A percentile compares a stretch with the other conserved stretches of the same genome.
phyloP scores from a whole-genome alignment of 805 yeast species.

The Teunomyces kruisii region DNA sequence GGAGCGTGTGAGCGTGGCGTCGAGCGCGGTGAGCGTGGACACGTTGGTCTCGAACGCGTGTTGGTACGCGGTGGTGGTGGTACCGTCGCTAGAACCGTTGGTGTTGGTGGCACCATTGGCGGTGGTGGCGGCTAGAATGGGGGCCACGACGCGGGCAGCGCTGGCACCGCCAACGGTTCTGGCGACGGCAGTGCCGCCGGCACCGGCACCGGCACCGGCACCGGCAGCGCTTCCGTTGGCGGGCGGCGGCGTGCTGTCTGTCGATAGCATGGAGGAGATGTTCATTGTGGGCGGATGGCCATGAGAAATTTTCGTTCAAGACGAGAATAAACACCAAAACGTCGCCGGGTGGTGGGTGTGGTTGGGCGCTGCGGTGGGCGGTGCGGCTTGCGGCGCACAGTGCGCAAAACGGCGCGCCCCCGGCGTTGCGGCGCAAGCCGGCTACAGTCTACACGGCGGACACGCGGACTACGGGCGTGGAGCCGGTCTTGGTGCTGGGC shows the following conservation, averaged over 20 bases:
- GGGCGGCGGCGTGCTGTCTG: conserved; percentile 18
- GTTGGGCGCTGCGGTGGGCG: too few species aligned
- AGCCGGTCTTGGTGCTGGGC: neutral
- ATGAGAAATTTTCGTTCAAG: conserved; percentile 1
- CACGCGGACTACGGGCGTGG: too few species aligned
- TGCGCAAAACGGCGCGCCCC: too few species aligned
- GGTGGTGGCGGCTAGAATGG: neutral
- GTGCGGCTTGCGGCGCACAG: too few species aligned
- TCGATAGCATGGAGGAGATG: conserved; percentile 36
- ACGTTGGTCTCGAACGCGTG: conserved; percentile 12
- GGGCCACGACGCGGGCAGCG: neutral
- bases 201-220: neutral
- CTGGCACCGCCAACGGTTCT: too few species aligned
- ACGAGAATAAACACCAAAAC: neutral
- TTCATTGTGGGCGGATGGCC: conserved; percentile 21
- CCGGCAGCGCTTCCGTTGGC: conserved; percentile 5
- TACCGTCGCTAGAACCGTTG: too few species aligned
- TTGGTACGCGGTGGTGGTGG: conserved; percentile 9
- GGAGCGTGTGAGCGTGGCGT: conserved; percentile 13
- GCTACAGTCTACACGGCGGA: too few species aligned
- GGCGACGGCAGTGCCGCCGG: neutral
- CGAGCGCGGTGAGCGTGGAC: conserved; percentile 12
- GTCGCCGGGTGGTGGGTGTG: too few species aligned
- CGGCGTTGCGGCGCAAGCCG: too few species aligned
- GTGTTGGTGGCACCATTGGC: conserved; percentile 1